Evolutionary conservation across 768 basidiomycete genomes (phyloP), one percentile per base, ranked within the genome.

Genomic region (Leccinum sublutescens): DNA sequence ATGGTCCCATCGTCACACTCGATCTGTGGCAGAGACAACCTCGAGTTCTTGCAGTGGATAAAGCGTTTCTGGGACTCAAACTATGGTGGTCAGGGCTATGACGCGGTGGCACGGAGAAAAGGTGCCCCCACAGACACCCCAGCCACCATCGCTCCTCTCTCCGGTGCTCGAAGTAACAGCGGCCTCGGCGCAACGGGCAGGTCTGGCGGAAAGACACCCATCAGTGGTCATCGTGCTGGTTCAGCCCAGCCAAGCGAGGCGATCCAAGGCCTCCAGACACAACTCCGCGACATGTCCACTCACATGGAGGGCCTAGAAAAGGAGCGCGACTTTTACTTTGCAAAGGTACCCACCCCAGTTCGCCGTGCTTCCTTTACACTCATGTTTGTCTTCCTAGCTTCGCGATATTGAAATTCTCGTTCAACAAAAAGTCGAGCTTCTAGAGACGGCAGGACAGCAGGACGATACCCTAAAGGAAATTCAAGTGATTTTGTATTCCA

Each of bases 321-420:
- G 79, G 97, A 99, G 76, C 79, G 95, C 50, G 95, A 98, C 73
- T 98, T 99, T 75, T 99, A 99, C 76, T 99, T 98, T 74, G 87
- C 90, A 68, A 99, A 98, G 85, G 95, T 96, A 65, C 50, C 81
- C 2, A 9, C 17, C 43, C 60, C 31, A 50, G 27, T 54, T 59
- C 50, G 9, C 53, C 43, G 43, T 47, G 45, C 50, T 57, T 63
- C 52, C 10, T 48, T 55, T 56, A 25, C 31, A 17, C 57, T 59
- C 55, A 55, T 49, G 49, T 12, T 54, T 23, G 21, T n/a, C 29
- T 50, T 59, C 27, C n/a, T 55, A 98, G 94, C 83, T 99, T 56
- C 88, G 97, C 34, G 91, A 96, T 59, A 98, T 99, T 66, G 97
- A 99, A 75, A 90, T 98, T 64, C 79, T 98, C 29, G 93, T 91